Conservation (phyloP, 2,329 filamentous ascomycete genomes). For the Furcasterigmium furcatum region DNA sequence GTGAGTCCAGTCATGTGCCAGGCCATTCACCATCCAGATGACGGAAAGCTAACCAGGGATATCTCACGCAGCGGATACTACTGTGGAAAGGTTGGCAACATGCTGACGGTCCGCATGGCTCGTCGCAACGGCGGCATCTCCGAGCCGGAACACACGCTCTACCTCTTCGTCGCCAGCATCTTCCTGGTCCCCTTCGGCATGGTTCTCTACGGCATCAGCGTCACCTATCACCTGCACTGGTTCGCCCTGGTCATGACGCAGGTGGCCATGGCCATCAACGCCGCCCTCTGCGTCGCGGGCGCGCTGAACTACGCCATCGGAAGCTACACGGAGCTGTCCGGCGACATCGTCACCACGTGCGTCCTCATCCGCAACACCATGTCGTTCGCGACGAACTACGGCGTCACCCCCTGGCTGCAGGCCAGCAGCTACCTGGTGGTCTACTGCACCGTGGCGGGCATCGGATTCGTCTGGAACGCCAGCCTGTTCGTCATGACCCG, state of each 20-base stretch:
- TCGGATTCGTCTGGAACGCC: slow-evolving; percentile 31
- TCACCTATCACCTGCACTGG: slow-evolving; percentile 34
- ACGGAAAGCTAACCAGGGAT: too few relatives aligned
- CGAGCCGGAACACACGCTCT: slow-evolving; percentile 37
- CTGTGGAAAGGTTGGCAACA: slow-evolving; percentile 32
- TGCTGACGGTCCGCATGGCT: slow-evolving; percentile 30
- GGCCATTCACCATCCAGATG: slow-evolving; percentile 38
- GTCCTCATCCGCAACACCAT: slow-evolving; percentile 37
- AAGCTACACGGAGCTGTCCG: slow-evolving; percentile 33
- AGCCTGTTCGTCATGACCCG: slow-evolving; percentile 41
- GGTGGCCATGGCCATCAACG: slow-evolving; percentile 27
- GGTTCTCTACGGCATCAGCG: slow-evolving; percentile 24
- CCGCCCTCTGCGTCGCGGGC: slow-evolving; percentile 30
- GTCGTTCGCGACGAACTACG: slow-evolving; percentile 29
- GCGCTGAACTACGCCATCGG: slow-evolving; percentile 36
- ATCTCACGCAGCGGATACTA: slow-evolving; percentile 12
- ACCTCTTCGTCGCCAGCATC: slow-evolving; percentile 26
- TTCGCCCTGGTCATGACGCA: slow-evolving; percentile 37
- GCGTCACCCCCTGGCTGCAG: slow-evolving; percentile 23
- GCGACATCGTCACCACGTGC: slow-evolving; percentile 32
- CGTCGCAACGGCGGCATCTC: slow-evolving; percentile 36
- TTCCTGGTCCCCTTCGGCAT: slow-evolving; percentile 3
- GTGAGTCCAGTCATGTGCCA: slow-evolving; percentile 38
- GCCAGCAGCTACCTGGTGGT: slow-evolving; percentile 32
- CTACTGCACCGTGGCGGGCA: slow-evolving; percentile 29